These are phyloP conservation scores for Leccinellum albellum DNA, from an alignment of 768 basidiomycete species.

Conservation along the genomic window DNA sequence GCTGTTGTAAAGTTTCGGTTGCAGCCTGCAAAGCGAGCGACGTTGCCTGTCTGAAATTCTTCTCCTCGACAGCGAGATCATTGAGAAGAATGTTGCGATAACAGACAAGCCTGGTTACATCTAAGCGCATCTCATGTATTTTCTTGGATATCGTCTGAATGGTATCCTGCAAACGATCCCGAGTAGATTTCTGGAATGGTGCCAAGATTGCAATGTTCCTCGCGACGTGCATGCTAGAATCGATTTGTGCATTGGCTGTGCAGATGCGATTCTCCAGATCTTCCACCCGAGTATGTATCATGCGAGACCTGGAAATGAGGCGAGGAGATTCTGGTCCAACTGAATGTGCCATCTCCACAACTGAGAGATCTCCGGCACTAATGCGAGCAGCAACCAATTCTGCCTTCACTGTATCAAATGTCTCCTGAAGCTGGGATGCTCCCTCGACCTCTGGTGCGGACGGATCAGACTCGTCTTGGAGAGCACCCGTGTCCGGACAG, in stretches of 20 bases:
- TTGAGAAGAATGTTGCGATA: conserved; percentile 70
- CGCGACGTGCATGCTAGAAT: conserved; percentile 64
- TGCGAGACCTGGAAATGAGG: conserved; percentile 48
- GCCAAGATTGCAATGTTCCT: conserved; percentile 82
- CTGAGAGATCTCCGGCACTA: conserved; percentile 27
- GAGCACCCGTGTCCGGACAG: conserved; percentile 30
- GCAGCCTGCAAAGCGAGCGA: conserved; percentile 72
- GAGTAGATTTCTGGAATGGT: conserved; percentile 82
- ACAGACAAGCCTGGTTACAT: conserved; percentile 69
- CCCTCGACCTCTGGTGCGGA: conserved; percentile 55
- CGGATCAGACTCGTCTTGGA: conserved; percentile 26
- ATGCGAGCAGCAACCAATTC: conserved; percentile 60
- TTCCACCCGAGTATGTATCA: conserved; percentile 57
- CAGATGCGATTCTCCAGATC: conserved; percentile 61
- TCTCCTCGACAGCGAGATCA: conserved; percentile 72
- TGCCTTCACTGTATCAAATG: conserved; percentile 84
- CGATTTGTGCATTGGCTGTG: conserved; percentile 54
- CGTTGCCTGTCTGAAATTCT: conserved; percentile 62
- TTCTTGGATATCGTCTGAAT: conserved; percentile 62
- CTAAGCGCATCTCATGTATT: conserved; percentile 64
- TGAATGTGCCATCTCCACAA: conserved; percentile 11
- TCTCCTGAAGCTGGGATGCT: conserved; percentile 69
- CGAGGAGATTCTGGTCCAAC: conserved; percentile 23
- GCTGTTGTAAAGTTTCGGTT: conserved; percentile 56
- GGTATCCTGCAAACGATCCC: conserved; percentile 64